Base-by-base conservation (phyloP, 306 rosid genomes). In the Rosa lucieae region DNA sequence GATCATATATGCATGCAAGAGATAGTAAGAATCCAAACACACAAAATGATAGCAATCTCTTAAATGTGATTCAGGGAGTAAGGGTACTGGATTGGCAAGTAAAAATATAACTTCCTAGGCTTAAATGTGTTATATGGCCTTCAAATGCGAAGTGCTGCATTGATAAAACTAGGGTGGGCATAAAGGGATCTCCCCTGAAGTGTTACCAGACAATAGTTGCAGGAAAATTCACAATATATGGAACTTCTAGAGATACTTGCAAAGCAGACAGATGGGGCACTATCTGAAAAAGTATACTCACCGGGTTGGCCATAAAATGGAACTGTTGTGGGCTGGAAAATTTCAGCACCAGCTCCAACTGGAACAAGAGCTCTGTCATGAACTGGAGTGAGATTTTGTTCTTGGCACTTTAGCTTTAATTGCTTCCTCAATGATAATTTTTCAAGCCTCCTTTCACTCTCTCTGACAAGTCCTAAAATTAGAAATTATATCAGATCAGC, bases 321-420 rank as follows among this genome's bases (percentile, higher is more conserved):
- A 73, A 81, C 63, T 9, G 83, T 35, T 70, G 73, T 32, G 35
- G 87, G 88, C 80, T 80, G 94, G 82, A 7, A 77, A 39, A 81
- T 37, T 70, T 89, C 87, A 76, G 88, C 76, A 81, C 86, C 85
- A 70, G 81, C 72, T 73, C 96, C 97, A 90, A 85, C 79, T 83
- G 75, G 68, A 73, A 77, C 85, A 32, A 89, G 78, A 74, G 86
- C 86, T 73, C 61, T 89, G 82, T 87, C 92, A 52, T 83, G 90
- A 65, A 79, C 42, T 78, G 91, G 79, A 82, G 80, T 81, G 79
- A 75, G 88, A 76, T 87, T 93, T 80, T 96, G 93, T 80, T 90
- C 99, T 86, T 88, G 99, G 84, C 99, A 96, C 84, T 96, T 96
- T 42, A 93, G 86, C 87, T 96, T 96, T 85, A 96, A 83, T 79